Percentiles rank a stretch among this genome's conserved stretches.
phyloP scores from a whole-genome alignment of 83 land plant species.

The Picea engelmannii region DNA sequence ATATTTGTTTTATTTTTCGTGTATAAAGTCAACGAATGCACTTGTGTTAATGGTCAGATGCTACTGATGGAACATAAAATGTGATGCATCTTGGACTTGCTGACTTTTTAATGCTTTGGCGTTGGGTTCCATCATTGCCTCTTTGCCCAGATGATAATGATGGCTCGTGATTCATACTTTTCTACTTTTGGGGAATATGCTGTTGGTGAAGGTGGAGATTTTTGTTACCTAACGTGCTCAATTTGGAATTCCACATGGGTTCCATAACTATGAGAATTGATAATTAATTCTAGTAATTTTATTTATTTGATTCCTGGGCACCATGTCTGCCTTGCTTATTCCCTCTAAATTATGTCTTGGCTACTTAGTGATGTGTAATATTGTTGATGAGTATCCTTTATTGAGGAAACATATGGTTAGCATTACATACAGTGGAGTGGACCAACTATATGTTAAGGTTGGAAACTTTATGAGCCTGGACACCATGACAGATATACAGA shows the following conservation, averaged over 20 bases:
- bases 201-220: neutral
- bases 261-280: neutral
- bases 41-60: conserved; percentile 6
- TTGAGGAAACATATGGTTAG: neutral
- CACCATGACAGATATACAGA: neutral
- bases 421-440: neutral
- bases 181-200: neutral
- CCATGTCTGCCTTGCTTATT: neutral
- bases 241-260: neutral
- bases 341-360: neutral
- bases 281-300: neutral
- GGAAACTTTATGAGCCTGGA: neutral
- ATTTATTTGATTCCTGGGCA: neutral
- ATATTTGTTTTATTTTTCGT: neutral
- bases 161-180: neutral
- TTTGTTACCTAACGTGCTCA: neutral
- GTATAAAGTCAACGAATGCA: neutral
- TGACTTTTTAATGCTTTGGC: conserved; percentile 6
- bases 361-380: neutral
- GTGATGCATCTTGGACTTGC: conserved; percentile 1
- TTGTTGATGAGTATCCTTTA: neutral
- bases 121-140: neutral
- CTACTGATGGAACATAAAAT: conserved; percentile 4
- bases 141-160: conserved; percentile 9
- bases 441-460: neutral